Percentiles rank a stretch among this genome's conserved stretches.
phyloP scores from a whole-genome alignment of 2,329 filamentous ascomycete species.

The Alternaria brassicae region DNA sequence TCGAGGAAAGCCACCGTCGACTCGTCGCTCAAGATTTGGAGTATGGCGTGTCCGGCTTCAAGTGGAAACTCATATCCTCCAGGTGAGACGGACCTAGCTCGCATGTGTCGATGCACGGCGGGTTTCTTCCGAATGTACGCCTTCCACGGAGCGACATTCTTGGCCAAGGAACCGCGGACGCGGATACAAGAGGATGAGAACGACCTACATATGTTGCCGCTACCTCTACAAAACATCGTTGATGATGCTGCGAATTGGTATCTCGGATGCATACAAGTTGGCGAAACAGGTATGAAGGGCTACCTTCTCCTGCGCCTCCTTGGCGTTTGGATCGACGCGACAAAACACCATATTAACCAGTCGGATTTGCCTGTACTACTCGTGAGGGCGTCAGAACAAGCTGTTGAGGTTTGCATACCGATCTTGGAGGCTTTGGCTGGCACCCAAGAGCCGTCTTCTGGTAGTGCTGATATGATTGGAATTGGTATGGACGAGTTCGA shows the following conservation, averaged over 20 bases:
- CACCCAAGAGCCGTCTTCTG: not conserved
- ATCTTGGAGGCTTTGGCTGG: slow-evolving; percentile 30
- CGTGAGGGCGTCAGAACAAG: slow-evolving; percentile 25
- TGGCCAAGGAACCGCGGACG: slow-evolving; percentile 31
- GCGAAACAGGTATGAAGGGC: slow-evolving; percentile 42
- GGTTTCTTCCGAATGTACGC: slow-evolving; percentile 36
- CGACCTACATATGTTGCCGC: slow-evolving; percentile 23
- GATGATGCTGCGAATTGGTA: slow-evolving; percentile 33
- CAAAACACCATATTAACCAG: slow-evolving; percentile 17
- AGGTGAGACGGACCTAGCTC: slow-evolving; percentile 21
- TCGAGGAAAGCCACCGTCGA: slow-evolving; percentile 38
- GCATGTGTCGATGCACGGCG: slow-evolving; percentile 31
- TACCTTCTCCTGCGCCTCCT: slow-evolving; percentile 34
- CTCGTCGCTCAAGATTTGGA: slow-evolving; percentile 39
- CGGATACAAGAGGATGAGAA: slow-evolving; percentile 38
- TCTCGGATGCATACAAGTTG: slow-evolving; percentile 32
- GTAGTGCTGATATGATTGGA: not conserved
- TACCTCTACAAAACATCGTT: slow-evolving; percentile 25
- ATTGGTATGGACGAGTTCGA: slow-evolving; percentile 2
- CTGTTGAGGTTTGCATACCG: slow-evolving; percentile 22
- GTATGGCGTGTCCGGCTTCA: slow-evolving; percentile 15
- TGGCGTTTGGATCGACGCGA: slow-evolving; percentile 30
- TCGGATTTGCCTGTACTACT: slow-evolving; percentile 23
- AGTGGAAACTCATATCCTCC: not conserved
- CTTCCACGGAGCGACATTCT: slow-evolving; percentile 31